Conservation (phyloP, 73 alveolate species). For the Paramecium sonneborni region DNA sequence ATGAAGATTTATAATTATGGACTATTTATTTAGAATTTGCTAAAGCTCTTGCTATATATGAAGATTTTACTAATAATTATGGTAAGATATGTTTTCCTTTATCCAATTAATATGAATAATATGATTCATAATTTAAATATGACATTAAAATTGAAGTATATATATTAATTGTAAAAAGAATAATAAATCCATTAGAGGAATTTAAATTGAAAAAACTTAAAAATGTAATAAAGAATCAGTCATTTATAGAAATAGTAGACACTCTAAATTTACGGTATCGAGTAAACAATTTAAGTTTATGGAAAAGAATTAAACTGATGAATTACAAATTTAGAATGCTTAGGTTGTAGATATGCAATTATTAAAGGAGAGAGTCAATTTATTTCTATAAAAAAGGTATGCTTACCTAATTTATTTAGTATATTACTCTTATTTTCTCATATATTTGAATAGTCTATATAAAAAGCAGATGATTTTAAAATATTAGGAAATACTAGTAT, state of each 20-base stretch:
- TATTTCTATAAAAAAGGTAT: slow-evolving; percentile 36
- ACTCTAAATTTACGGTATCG: slow-evolving; percentile 9
- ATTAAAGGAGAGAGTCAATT: slow-evolving; percentile 33
- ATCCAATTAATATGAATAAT: not conserved
- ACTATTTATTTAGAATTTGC: slow-evolving; percentile 63
- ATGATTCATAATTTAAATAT: slow-evolving; percentile 32
- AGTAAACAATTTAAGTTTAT: slow-evolving; percentile 27
- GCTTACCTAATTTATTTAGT: not conserved
- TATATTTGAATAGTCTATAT: not conserved
- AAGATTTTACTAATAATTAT: slow-evolving; percentile 58
- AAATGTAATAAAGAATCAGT: not conserved
- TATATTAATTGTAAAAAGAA: not conserved
- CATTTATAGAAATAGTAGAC: not conserved
- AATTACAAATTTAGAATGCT: not conserved
- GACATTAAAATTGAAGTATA: slow-evolving; percentile 14
- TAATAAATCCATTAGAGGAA: not conserved
- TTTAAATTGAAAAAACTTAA: not conserved
- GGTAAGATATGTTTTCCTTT: slow-evolving; percentile 55
- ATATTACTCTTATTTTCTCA: slow-evolving; percentile 5
- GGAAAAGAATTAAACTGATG: slow-evolving; percentile 5
- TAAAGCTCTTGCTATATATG: slow-evolving; percentile 61
- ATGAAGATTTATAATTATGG: slow-evolving; percentile 59
- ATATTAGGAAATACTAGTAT: slow-evolving; percentile 1
- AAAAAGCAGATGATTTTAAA: slow-evolving; percentile 35
- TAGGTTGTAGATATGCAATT: slow-evolving; percentile 26